These are phyloP conservation scores for Strobilomyces echinocephalus DNA, from an alignment of 768 basidiomycete species.

Conservation along the genomic window DNA sequence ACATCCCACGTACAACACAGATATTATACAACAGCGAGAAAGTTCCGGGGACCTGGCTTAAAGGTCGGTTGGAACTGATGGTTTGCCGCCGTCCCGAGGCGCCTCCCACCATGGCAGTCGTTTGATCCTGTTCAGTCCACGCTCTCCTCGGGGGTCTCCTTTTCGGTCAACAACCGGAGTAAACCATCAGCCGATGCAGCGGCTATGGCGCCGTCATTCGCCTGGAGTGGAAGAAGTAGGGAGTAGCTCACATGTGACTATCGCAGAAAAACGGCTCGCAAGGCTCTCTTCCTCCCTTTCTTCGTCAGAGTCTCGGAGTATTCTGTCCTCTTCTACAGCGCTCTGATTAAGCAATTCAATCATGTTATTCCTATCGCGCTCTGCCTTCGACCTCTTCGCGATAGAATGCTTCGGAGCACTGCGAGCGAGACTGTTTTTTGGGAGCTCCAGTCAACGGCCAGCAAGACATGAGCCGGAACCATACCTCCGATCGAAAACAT, in stretches of 20 bases:
- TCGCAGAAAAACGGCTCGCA: constrained; percentile 43
- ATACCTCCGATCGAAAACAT: constrained; percentile 73
- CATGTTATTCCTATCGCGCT: constrained; percentile 59
- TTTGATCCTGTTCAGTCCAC: constrained; percentile 48
- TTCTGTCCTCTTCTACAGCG: constrained; percentile 33
- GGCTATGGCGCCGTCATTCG: constrained; percentile 35
- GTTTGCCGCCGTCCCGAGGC: background rate
- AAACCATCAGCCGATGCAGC: constrained; percentile 50
- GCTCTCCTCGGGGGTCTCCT: constrained; percentile 55
- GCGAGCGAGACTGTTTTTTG: constrained; percentile 47
- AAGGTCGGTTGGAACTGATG: constrained; percentile 24
- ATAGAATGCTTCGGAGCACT: constrained; percentile 82
- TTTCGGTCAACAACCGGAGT: constrained; percentile 56
- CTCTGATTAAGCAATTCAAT: constrained; percentile 63
- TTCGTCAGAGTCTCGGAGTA: constrained; percentile 30
- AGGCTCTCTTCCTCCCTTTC: constrained; percentile 41
- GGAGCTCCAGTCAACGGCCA: background rate
- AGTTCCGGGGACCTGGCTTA: constrained; percentile 35
- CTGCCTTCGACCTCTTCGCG: constrained; percentile 62
- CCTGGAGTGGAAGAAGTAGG: background rate
- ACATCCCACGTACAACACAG: constrained; percentile 50
- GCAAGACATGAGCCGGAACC: constrained; percentile 14
- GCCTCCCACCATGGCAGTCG: constrained; percentile 74
- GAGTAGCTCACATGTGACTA: constrained; percentile 57
- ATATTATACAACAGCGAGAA: constrained; percentile 64